Base-by-base conservation (phyloP, 2,329 filamentous ascomycete genomes). In the Chrysoporthe cubensis region DNA sequence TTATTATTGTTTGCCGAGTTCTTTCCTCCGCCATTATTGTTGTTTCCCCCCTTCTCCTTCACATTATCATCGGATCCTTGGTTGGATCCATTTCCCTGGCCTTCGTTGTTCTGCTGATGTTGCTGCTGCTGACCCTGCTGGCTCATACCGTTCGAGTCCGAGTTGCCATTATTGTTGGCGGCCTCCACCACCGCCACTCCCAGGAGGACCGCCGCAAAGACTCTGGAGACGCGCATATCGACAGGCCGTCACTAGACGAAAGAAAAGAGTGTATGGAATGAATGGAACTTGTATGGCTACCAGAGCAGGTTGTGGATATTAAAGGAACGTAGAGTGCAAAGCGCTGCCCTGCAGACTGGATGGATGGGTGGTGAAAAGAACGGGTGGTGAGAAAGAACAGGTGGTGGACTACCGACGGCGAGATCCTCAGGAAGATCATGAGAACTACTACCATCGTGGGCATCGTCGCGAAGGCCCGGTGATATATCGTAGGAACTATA, bases 211-310 rank as follows among this genome's bases (percentile, higher is more conserved):
- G 73, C 66, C 43, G 73, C 58, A 21, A 75, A 68, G 56, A 71
- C 66, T 1, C 71, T 71, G 18, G 73, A 71, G 61, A 76, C 46
- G 66, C 71, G 66, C 74, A 76, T 76, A 54, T 56, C 70, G 62
- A 61, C 43, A 9, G 42, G 40, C 60, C 62, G 60, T 42, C 58
- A 58, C 58, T 59, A 40, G 40, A 68, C 21, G 48, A 40, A 44
- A 54, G 50, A 60, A 68, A 42, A n/a, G 18, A 21, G 54, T 57
- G 32, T 40, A 54, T 9, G 37, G 43, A 50, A 8, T 2, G 59
- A 62, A 13, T 21, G 26, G n/a, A 37, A 34, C 50, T 54, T 54
- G 50, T 26, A 26, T 50, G 42, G 67, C 60, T 66, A 67, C 66
- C 66, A 62, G 66, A 67, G 67, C 64, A 42, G 60, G 43, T 61